Evolutionary conservation across 805 yeast genomes (phyloP).

Genomic region (Candida morakotiae): DNA sequence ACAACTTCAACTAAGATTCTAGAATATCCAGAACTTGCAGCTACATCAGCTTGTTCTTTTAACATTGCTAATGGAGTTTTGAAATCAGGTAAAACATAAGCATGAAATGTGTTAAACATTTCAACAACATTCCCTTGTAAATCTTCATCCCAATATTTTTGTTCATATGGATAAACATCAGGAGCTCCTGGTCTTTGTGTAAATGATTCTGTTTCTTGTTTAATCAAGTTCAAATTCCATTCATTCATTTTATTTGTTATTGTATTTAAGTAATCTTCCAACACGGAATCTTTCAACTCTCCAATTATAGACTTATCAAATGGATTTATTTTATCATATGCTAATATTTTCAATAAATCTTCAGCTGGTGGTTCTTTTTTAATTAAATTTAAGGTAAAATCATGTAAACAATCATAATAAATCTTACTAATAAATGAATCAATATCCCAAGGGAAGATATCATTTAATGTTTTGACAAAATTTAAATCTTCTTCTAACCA

Average conservation of each 20-base stretch:
- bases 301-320: constrained; percentile 56
- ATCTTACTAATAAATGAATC: constrained; percentile 55
- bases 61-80: constrained; percentile 77
- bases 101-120: constrained; percentile 39
- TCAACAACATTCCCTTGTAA: constrained; percentile 27
- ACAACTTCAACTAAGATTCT: constrained; percentile 76
- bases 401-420: constrained; percentile 65
- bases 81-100: constrained; percentile 68
- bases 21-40: constrained; percentile 80
- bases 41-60: constrained; percentile 85
- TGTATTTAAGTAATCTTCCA: constrained; percentile 74
- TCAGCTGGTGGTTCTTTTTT: constrained; percentile 77
- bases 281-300: constrained; percentile 65
- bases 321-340: constrained; percentile 49
- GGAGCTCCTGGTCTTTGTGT: constrained; percentile 68
- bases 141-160: constrained; percentile 37
- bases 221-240: constrained; percentile 72
- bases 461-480: constrained; percentile 55
- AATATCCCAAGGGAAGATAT: constrained; percentile 80
- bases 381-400: constrained; percentile 59
- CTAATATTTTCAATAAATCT: constrained; percentile 66
- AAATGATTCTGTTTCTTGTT: constrained; percentile 66
- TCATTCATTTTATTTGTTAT: constrained; percentile 72
- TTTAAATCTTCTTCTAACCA: constrained; percentile 83
- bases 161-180: constrained; percentile 57